A percentile compares a stretch with the other conserved stretches of the same genome.
phyloP scores from a whole-genome alignment of 768 basidiomycete species.

The Kwoniella newhampshirensis region DNA sequence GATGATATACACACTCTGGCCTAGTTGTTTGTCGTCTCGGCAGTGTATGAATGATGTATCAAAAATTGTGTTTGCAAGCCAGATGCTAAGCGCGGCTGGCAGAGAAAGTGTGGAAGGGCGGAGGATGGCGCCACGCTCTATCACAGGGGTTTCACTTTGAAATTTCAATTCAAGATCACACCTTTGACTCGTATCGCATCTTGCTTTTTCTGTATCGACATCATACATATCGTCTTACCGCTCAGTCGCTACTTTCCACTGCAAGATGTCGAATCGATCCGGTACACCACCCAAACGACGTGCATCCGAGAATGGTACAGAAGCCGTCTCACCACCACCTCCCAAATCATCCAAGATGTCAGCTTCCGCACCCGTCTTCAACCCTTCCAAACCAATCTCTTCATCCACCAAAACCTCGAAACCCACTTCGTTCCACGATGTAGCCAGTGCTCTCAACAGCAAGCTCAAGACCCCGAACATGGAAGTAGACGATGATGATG shows the following conservation, averaged over 20 bases:
- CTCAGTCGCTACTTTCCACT: neutral
- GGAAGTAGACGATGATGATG: slow-evolving; percentile 5
- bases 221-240: too few relatives aligned
- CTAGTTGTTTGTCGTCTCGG: too few relatives aligned
- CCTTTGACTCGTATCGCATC: neutral
- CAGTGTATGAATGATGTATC: too few relatives aligned
- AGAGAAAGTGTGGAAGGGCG: too few relatives aligned
- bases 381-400: slow-evolving; percentile 33
- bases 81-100: too few relatives aligned
- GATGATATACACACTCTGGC: too few relatives aligned
- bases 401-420: too few relatives aligned
- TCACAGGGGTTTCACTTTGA: neutral
- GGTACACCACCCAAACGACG: slow-evolving; percentile 34
- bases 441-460: slow-evolving; percentile 4
- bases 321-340: slow-evolving; percentile 5
- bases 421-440: slow-evolving; percentile 18
- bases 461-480: neutral
- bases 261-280: slow-evolving; percentile 21
- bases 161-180: neutral
- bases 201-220: neutral
- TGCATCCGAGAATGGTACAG: slow-evolving; percentile 13
- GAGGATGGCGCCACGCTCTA: too few relatives aligned
- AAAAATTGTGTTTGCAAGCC: too few relatives aligned
- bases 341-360: slow-evolving; percentile 45
- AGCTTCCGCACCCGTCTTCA: slow-evolving; percentile 42